Evolutionary conservation across 176 grass and related monocot species (phyloP).

Genomic region (Juncus effusus): DNA sequence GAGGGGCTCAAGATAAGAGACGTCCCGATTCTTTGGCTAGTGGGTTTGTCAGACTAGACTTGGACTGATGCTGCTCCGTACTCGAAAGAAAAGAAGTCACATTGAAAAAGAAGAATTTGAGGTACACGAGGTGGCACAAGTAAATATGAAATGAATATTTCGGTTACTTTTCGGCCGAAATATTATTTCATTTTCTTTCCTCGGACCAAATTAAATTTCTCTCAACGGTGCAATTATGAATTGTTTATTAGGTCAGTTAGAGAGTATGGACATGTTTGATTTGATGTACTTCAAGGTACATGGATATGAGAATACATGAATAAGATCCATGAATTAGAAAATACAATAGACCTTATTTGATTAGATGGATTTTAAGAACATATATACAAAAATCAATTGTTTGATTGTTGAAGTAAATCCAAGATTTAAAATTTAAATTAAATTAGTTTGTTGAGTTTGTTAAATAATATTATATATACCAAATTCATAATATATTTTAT

Average conservation of each 20-base stretch:
- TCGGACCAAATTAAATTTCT: neutral
- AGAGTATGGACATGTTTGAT: too few species aligned
- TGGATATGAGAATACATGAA: too few species aligned
- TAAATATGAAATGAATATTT: neutral
- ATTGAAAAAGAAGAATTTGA: slow-evolving; percentile 10
- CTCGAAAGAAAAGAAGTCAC: neutral
- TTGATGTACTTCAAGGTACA: too few species aligned
- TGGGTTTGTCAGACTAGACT: slow-evolving; percentile 16
- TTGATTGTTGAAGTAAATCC: too few species aligned
- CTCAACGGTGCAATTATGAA: slow-evolving; percentile 1
- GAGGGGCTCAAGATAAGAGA: neutral
- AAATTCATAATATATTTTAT: too few species aligned
- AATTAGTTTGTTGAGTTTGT: too few species aligned
- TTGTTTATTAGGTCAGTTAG: neutral
- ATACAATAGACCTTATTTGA: too few species aligned
- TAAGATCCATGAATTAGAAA: too few species aligned
- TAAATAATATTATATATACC: too few species aligned
- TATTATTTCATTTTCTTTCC: neutral
- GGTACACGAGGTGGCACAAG: neutral
- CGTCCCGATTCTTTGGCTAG: neutral
- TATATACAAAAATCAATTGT: too few species aligned
- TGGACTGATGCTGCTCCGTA: neutral
- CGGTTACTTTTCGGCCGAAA: neutral
- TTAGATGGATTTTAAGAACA: too few species aligned
- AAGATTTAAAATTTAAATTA: too few species aligned